These are phyloP conservation scores for Lyophyllum atratum DNA, from an alignment of 768 basidiomycete species.

Conservation along the genomic window DNA sequence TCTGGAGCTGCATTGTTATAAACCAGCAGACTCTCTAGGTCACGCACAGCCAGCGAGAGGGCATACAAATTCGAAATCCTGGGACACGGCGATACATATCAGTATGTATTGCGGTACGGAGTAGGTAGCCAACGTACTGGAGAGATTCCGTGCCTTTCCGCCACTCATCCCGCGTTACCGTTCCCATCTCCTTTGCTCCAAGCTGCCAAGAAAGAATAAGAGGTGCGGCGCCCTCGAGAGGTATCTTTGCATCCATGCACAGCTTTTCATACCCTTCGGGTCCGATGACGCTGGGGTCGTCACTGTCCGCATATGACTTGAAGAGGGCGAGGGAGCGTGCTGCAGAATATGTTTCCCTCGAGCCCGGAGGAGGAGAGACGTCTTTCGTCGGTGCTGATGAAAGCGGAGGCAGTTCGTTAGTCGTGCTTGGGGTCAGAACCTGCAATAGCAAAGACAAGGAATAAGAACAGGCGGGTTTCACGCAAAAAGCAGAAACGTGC, in stretches of 20 bases:
- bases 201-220: conserved; percentile 79
- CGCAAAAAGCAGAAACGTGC: conserved; percentile 17
- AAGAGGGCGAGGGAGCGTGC: conserved; percentile 59
- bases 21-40: conserved; percentile 68
- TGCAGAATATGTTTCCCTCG: conserved; percentile 48
- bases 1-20: conserved; percentile 44
- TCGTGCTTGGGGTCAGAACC: conserved; percentile 10
- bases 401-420: conserved; percentile 10
- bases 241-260: conserved; percentile 68
- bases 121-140: conserved; percentile 29
- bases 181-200: conserved; percentile 70
- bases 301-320: conserved; percentile 56
- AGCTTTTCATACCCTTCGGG: conserved; percentile 73
- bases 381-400: conserved; percentile 21
- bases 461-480: neutral
- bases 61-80: conserved; percentile 47
- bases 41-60: conserved; percentile 52
- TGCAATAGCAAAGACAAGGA: neutral
- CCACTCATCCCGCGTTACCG: conserved; percentile 73
- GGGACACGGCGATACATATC: conserved; percentile 1
- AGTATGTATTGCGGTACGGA: neutral
- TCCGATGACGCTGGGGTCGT: conserved; percentile 60
- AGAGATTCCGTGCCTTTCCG: conserved; percentile 47
- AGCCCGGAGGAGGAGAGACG: conserved; percentile 4
- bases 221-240: conserved; percentile 73